Evolutionary conservation across 1,284 basidiomycete genomes (phyloP).

Genomic region (Ustilago loliicola): DNA sequence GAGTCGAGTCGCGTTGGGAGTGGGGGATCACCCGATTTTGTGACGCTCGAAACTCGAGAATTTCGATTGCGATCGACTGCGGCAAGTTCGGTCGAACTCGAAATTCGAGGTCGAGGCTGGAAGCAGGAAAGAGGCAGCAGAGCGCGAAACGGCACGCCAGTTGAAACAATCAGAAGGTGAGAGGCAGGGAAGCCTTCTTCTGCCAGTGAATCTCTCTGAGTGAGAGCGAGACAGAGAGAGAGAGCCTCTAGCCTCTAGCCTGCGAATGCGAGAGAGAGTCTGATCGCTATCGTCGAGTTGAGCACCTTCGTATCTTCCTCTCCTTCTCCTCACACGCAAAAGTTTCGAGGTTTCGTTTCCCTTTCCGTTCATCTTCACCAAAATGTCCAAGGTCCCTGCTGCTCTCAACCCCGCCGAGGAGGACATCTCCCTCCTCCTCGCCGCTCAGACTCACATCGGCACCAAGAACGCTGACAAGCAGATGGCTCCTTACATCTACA

Average conservation of each 20-base stretch:
- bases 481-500: conserved; percentile 98
- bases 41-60: not conserved
- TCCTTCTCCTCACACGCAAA: conserved; percentile 46
- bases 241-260: not conserved
- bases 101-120: not conserved
- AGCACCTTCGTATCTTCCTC: conserved; percentile 30
- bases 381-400: conserved; percentile 83
- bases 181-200: too few relatives aligned
- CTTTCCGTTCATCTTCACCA: conserved; percentile 21
- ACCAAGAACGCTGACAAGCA: conserved; percentile 97
- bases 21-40: conserved; percentile 23
- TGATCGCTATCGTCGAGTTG: conserved; percentile 27
- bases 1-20: conserved; percentile 17
- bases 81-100: conserved; percentile 39
- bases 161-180: not conserved
- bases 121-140: conserved; percentile 8
- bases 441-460: conserved; percentile 91
- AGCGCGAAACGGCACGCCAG: not conserved
- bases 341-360: conserved; percentile 55
- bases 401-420: conserved; percentile 93
- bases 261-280: not conserved
- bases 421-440: conserved; percentile 93
- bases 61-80: conserved; percentile 33
- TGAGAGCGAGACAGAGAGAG: not conserved
- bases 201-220: too few relatives aligned